Conservation (phyloP, 2,329 filamentous ascomycete species). For the Diaporthe longicolla region DNA sequence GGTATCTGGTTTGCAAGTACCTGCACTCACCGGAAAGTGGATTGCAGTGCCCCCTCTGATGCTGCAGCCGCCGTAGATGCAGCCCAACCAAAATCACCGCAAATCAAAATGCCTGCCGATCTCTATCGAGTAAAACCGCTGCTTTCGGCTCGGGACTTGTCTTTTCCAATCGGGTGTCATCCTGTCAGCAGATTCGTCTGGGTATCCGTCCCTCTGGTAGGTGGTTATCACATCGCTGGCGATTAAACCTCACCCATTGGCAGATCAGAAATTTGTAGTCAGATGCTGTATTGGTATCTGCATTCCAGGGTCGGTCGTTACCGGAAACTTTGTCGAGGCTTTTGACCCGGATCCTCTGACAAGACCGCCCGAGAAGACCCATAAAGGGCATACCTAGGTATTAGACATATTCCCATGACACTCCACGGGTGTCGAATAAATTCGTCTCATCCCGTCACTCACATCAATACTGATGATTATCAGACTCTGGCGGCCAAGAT, state of each 20-base stretch:
- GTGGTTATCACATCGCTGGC: neutral
- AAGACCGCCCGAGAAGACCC: neutral
- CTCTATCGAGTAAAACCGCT: neutral
- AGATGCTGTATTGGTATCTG: neutral
- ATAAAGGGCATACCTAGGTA: conserved; percentile 2
- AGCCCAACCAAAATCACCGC: neutral
- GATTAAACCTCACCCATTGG: neutral
- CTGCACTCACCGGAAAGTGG: neutral
- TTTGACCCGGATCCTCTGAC: neutral
- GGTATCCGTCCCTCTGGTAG: neutral
- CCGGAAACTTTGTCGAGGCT: neutral
- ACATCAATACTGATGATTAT: neutral
- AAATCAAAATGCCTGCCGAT: neutral
- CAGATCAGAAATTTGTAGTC: neutral
- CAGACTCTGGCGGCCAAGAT: neutral
- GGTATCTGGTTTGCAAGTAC: conserved; percentile 1
- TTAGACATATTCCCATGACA: neutral
- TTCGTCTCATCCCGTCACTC: neutral
- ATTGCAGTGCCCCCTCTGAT: neutral
- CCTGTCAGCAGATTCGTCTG: conserved; percentile 12
- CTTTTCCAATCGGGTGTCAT: conserved; percentile 25
- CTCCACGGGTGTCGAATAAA: neutral
- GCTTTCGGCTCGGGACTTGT: neutral
- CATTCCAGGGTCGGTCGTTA: neutral
- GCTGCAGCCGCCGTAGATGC: neutral